Evolutionary conservation across 352 stramenopile species (phyloP).

Genomic region (Blastocystis sp.): DNA sequence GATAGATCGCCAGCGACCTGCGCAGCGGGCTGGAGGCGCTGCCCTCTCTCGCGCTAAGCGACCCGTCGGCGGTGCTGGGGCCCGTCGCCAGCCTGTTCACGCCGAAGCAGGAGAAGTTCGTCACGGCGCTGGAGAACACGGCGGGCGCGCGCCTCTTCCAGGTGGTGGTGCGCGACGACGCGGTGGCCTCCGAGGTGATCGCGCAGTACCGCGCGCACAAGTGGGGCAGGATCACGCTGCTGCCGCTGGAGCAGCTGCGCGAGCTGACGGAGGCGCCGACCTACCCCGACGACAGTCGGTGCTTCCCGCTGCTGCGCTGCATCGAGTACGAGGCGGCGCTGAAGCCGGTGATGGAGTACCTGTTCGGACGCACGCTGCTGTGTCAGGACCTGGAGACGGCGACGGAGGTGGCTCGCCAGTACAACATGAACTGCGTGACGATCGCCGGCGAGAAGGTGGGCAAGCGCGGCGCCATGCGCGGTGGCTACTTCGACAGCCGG

Average conservation of each 20-base stretch:
- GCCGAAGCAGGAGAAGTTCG: conserved; percentile 84
- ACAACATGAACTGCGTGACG: conserved; percentile 95
- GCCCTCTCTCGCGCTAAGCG: background rate
- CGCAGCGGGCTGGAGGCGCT: conserved; percentile 20
- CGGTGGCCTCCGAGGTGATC: conserved; percentile 91
- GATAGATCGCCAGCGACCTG: conserved; percentile 10
- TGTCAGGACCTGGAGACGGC: conserved; percentile 89
- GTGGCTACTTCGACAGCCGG: conserved; percentile 91
- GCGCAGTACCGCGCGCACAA: conserved; percentile 89
- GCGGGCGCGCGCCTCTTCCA: conserved; percentile 94
- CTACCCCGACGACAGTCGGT: conserved; percentile 37
- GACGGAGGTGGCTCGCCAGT: conserved; percentile 79
- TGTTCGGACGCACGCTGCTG: conserved; percentile 95
- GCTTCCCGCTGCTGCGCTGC: conserved; percentile 51
- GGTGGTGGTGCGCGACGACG: conserved; percentile 96
- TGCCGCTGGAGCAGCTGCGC: conserved; percentile 87
- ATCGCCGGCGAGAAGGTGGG: conserved; percentile 96
- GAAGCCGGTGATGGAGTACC: conserved; percentile 88
- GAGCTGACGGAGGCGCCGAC: background rate
- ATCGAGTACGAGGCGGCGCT: conserved; percentile 85
- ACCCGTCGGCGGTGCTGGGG: background rate
- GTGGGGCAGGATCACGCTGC: conserved; percentile 93
- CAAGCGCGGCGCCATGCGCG: conserved; percentile 91
- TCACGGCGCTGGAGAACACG: conserved; percentile 91
- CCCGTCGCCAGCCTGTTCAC: conserved; percentile 57